phyloP scores from a whole-genome alignment of 2,329 filamentous ascomycete genomes.

The Diaporthe nobilis region DNA sequence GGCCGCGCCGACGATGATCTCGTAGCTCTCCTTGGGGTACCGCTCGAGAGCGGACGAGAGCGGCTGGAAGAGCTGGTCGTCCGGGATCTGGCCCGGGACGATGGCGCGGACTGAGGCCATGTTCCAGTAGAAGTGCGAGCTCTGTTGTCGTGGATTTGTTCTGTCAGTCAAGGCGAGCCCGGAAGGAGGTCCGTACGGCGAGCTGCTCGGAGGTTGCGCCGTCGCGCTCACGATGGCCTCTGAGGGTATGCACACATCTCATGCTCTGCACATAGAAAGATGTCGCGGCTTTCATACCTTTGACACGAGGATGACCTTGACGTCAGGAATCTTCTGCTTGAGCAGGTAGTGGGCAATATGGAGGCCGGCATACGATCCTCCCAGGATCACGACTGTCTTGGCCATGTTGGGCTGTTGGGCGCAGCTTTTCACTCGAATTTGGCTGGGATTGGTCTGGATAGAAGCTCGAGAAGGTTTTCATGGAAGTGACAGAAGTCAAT shows the following conservation, averaged over 20 bases:
- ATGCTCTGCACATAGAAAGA: background rate
- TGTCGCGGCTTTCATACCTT: slow-evolving; percentile 57
- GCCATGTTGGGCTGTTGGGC: slow-evolving; percentile 53
- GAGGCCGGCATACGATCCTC: slow-evolving; percentile 68
- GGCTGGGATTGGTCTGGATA: background rate
- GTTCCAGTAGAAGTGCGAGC: slow-evolving; percentile 72
- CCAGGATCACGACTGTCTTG: slow-evolving; percentile 68
- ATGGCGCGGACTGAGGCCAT: slow-evolving; percentile 69
- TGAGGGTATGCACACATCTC: background rate
- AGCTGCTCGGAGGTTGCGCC: background rate
- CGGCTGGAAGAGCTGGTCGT: slow-evolving; percentile 65
- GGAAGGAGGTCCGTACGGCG: background rate
- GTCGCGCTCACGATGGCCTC: background rate
- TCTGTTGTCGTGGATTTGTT: slow-evolving; percentile 53
- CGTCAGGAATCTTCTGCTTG: slow-evolving; percentile 63
- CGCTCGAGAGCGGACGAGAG: slow-evolving; percentile 64
- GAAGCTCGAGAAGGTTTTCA: background rate
- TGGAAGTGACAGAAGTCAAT: background rate
- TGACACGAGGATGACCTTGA: slow-evolving; percentile 69
- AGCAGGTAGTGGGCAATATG: slow-evolving; percentile 68
- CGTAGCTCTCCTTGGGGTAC: slow-evolving; percentile 64
- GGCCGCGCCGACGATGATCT: slow-evolving; percentile 66
- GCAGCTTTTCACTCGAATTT: slow-evolving; percentile 6
- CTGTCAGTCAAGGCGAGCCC: background rate
- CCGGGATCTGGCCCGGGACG: slow-evolving; percentile 63